Evolutionary conservation across 345 rosid species (phyloP), one percentile per base, ranked within the genome.

Genomic region (Linum usitatissimum): DNA sequence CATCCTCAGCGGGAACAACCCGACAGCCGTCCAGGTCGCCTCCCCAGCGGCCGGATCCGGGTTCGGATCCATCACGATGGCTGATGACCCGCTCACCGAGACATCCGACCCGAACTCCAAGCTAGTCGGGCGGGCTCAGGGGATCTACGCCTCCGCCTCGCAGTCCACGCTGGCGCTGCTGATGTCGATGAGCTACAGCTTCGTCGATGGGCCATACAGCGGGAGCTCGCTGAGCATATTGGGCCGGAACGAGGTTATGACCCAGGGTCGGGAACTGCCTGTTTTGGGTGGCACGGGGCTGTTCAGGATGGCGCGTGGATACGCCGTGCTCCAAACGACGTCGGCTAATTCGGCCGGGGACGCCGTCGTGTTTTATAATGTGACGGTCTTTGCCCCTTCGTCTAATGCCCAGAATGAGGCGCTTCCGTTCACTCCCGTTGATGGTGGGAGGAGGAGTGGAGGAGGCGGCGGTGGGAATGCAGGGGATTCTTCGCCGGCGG

Each of bases 81-180:
- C 68, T 0, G 76, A 68, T 30, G 76, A 68, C 38, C 69, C 76
- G 9, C 61, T 73, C 17, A 72, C 76, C 12, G 62, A 67, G 60
- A 61, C 65, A 9, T 64, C 76, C 6, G 76, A 67, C 14, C 68
- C 65, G 19, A 39, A 17, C 2, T 66, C 76, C 6, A 67, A 64
- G 63, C 9, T 68, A n/a, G 57, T 67, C 4, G 76, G 76, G 0
- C 61, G 76, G 18, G 76, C 76, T 3, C 71, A 72, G 14, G 76
- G 76, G 53, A 53, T 72, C 7, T 67, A 72, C 54, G 76, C 61
- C 5, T 67, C 68, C 8, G 71, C 71, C 7, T 62, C 65, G 7
- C 64, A 59, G 57, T 18, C 6, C 9, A 71, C 59, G 39, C 0
- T 72, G 60, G 59, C 60, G 18, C 56, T 72, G 21, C 7, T 72